A percentile compares a stretch with the other conserved stretches of the same genome.
phyloP scores from a whole-genome alignment of 164 flowering plant genomes.

The Malania oleifera region DNA sequence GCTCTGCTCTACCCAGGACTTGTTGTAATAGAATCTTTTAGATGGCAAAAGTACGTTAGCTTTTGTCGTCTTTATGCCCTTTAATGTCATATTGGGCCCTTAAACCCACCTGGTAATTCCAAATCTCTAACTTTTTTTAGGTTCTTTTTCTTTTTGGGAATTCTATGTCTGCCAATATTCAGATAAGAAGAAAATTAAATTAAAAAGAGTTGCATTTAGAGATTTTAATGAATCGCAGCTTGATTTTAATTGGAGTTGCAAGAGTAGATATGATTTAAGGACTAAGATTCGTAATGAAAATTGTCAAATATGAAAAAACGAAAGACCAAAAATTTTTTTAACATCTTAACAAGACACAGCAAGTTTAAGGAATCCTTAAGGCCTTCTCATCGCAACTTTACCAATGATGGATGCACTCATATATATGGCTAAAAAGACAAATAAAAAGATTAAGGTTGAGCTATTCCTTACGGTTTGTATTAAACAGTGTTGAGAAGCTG shows the following conservation, averaged over 20 bases:
- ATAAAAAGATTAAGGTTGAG: not conserved
- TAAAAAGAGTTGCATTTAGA: not conserved
- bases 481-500: slow-evolving; percentile 81
- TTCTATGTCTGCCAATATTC: no score
- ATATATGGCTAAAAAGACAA: not conserved
- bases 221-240: not conserved
- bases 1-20: no score
- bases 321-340: not conserved
- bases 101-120: no score
- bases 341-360: not conserved
- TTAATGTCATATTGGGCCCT: no score
- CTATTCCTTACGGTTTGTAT: slow-evolving; percentile 55
- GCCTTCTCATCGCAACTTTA: not conserved
- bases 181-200: no score
- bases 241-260: not conserved
- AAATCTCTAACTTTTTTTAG: no score
- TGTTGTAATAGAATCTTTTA: no score
- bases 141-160: no score
- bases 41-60: no score
- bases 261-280: not conserved
- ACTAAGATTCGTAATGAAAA: not conserved
- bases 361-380: not conserved
- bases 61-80: no score
- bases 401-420: not conserved
- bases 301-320: not conserved